phyloP scores from a whole-genome alignment of 305 asterid species.

The Fraxinus greggii region DNA sequence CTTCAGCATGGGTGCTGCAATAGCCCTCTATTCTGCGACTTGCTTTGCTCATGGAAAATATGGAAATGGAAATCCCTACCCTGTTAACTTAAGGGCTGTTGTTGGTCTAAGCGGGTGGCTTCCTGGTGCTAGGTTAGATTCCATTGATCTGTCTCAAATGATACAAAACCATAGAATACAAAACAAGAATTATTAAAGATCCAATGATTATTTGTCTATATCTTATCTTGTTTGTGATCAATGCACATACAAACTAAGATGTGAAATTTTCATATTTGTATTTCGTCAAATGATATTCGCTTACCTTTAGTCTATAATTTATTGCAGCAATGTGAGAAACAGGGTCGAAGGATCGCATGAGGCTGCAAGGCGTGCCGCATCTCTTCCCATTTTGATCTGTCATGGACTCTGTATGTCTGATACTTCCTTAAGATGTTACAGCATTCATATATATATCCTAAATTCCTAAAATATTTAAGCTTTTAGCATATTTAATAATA shows the following conservation, averaged over 20 bases:
- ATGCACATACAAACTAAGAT: neutral
- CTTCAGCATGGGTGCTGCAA: conserved; percentile 94
- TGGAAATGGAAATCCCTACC: conserved; percentile 78
- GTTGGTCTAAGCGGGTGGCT: conserved; percentile 95
- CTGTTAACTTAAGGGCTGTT: conserved; percentile 66
- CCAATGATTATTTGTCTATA: neutral
- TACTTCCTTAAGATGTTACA: neutral
- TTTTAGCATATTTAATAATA: neutral
- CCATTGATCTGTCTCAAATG: conserved; percentile 39
- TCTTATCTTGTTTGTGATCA: neutral
- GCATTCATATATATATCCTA: neutral
- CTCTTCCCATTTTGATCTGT: conserved; percentile 80
- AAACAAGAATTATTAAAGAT: neutral
- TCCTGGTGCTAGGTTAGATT: conserved; percentile 76
- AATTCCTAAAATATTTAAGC: neutral
- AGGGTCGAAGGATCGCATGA: conserved; percentile 83
- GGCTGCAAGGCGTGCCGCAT: conserved; percentile 79
- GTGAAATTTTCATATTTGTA: neutral
- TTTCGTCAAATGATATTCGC: neutral
- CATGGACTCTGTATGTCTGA: conserved; percentile 83
- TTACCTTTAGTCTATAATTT: neutral
- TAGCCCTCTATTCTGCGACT: conserved; percentile 84
- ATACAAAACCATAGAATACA: neutral
- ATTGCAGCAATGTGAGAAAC: conserved; percentile 64
- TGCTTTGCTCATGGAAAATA: conserved; percentile 84